A percentile compares a stretch with the other conserved stretches of the same genome.
Evolutionary conservation across 139 green algal genomes (phyloP).

Genomic region (Chlorella sp.): DNA sequence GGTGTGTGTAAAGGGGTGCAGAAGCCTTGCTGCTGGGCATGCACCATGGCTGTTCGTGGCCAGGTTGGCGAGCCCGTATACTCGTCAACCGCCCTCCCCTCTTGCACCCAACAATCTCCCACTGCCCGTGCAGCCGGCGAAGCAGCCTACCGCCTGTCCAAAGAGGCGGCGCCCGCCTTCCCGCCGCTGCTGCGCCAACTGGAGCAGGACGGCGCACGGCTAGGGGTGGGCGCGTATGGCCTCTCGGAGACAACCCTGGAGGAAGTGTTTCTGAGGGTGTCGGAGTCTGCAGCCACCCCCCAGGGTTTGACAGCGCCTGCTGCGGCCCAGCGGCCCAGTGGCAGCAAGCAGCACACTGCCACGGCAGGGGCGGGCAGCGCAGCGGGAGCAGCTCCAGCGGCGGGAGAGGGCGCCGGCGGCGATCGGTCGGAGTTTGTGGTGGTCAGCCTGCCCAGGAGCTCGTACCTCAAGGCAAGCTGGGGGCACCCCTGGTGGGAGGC

Average conservation of each 20-base stretch:
- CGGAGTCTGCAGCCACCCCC: background rate
- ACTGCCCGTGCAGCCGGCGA: slow-evolving; percentile 48
- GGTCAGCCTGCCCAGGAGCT: background rate
- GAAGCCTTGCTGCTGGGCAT: background rate
- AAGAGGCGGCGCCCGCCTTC: slow-evolving; percentile 41
- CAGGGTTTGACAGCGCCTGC: background rate
- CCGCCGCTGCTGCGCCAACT: slow-evolving; percentile 51
- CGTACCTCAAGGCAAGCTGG: background rate
- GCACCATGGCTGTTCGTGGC: no score
- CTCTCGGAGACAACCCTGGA: slow-evolving; percentile 82
- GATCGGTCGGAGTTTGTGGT: slow-evolving; percentile 2
- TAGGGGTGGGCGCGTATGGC: slow-evolving; percentile 69
- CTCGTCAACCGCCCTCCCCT: no score
- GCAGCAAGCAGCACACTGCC: background rate
- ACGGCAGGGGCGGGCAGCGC: background rate
- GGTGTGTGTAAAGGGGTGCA: background rate
- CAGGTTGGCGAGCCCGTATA: no score
- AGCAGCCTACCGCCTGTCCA: slow-evolving; percentile 61
- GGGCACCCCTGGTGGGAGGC: no score
- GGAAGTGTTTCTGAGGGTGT: slow-evolving; percentile 65
- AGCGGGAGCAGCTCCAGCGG: background rate
- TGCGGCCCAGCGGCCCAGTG: background rate
- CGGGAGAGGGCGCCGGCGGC: background rate
- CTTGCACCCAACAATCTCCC: no score
- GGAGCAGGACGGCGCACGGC: slow-evolving; percentile 35